Base-by-base conservation (phyloP, 2,329 filamentous ascomycete species). In the Aspergillus neotritici region DNA sequence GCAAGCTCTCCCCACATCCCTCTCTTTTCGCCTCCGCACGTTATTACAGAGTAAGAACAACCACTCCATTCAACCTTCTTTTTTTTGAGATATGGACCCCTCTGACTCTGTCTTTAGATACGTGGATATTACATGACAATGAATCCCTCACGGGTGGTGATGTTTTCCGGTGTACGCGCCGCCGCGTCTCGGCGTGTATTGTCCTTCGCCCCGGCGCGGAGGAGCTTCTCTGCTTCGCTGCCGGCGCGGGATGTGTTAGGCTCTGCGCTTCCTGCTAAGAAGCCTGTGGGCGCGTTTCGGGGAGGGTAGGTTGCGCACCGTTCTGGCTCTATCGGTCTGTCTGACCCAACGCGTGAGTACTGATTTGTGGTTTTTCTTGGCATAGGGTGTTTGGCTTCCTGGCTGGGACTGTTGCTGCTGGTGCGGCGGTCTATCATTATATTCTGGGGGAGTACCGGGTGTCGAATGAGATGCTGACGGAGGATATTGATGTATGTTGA, bases 371-470 rank as follows among this genome's bases (percentile, higher is more conserved):
- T 41, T 56, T 31, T 55, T 31, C 3, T 28, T 40, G 32, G 33
- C 48, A 44, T 57, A 96, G 91, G 46, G 73, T 96, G 47, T 88
- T 95, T 59, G 91, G 91, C 40, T 97, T 97, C 75, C 82, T 97
- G 39, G 76, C 93, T 51, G 91, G 91, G 53, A 83, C 86, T 50
- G 83, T 86, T 36, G 74, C 88, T 40, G 83, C 90, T 34, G 89
- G 88, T 58, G 79, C 78, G 40, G 84, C 81, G 46, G 85, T 94
- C 57, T 97, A 96, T 73, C 89, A 87, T 67, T 97, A 97, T 68
- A 80, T 95, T 54, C 73, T 97, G 57, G 82, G 91, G 65, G 90
- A 97, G 69, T 97, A 96, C 75, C 88, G 89, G 72, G 77, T 89
- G 34, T 87, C 88, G 56, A 97, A 96, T 73, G 87, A 94, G 71